Base-by-base conservation (phyloP, 225 moss, liverwort and hornwort species). In the Thuidium tamariscinum region DNA sequence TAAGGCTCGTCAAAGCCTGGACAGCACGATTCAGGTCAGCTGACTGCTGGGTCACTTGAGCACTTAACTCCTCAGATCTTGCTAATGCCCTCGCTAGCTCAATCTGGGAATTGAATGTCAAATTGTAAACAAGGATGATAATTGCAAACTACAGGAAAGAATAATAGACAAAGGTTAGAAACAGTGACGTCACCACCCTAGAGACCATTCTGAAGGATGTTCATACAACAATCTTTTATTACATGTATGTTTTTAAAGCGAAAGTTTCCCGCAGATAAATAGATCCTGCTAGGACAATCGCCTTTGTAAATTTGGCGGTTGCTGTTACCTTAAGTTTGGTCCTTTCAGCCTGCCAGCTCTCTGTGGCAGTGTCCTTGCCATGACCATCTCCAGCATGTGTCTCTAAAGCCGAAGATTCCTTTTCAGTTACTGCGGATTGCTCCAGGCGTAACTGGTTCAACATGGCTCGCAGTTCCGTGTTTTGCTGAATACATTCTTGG, bases 21-120 rank as follows among this genome's bases (percentile, higher is more conserved):
- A 93, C 88, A 46, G 95, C 95, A 85, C 95, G 94, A 91, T 95
- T 97, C 59, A 96, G 90, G 77, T 95, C 93, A 77, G 93, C 91
- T 46, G 95, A 95, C 77, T 95, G 95, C 90, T 94, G 93, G 56
- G 91, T 92, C 82, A 94, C 42, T 61, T 93, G 91, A 27, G 97
- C 92, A 92, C 92, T 93, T 57, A 93, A 82, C 83, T 97, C 95
- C 85, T 94, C 95, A 46, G 92, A 93, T 44, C 82, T 89, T 71
- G 92, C 91, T 92, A 92, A 90, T 55, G 93, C 91, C 84, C 91
- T 92, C 65, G 95, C 96, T 85, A 95, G 89, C 74, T 96, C 94
- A 77, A 92, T 73, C 96, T 97, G 95, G 23, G 84, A 41, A 85
- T 41, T 48, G 81, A 49, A 72, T 44, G 64, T 74, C 44, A 84